phyloP scores from a whole-genome alignment of 78 protist genomes.

The Kipferlia bialata region DNA sequence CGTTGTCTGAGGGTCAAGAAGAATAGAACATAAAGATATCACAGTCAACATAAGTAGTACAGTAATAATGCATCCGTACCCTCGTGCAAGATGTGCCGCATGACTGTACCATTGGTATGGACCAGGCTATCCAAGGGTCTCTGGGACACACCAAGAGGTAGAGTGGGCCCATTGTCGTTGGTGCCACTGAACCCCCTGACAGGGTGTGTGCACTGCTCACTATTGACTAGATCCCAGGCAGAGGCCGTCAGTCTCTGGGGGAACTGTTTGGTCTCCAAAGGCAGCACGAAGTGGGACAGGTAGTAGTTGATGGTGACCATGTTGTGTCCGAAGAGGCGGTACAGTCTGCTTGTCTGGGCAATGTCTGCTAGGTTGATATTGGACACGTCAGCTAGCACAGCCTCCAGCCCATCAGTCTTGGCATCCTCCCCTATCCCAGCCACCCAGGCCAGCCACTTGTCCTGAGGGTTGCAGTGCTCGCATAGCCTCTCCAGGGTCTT shows the following conservation, averaged over 20 bases:
- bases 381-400: neutral
- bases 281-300: conserved; percentile 8
- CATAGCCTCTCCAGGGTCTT: neutral
- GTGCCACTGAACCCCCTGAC: conserved; percentile 24
- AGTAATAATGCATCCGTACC: too few species aligned
- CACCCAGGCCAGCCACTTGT: neutral
- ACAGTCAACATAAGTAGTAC: too few species aligned
- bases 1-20: too few species aligned
- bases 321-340: neutral
- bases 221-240: neutral
- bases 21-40: too few species aligned
- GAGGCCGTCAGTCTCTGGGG: neutral
- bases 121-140: neutral
- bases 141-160: neutral
- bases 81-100: neutral
- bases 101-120: conserved; percentile 5
- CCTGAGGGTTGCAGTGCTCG: too few species aligned
- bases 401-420: too few species aligned
- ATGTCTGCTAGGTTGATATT: conserved; percentile 8
- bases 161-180: neutral
- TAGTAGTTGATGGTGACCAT: conserved; percentile 1
- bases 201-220: neutral
- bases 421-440: neutral
- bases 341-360: neutral
- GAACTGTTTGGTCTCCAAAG: conserved; percentile 6